These are phyloP conservation scores for Fusarium multiceps DNA, from an alignment of 2,329 filamentous ascomycete species.

Conservation along the genomic window DNA sequence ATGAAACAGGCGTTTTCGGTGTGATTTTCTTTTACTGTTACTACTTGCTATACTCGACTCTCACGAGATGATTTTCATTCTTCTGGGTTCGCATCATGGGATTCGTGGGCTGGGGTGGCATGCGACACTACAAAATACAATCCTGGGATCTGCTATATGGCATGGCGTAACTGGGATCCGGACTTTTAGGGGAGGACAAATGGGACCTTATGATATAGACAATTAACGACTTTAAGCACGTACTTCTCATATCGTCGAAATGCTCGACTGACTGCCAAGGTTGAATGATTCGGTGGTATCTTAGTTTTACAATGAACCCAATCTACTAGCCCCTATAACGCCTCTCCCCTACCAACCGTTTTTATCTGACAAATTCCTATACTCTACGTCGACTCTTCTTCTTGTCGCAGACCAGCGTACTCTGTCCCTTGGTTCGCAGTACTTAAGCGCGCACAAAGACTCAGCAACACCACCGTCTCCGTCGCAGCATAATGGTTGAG, in stretches of 20 bases:
- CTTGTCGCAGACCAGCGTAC: conserved; percentile 68
- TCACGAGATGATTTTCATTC: conserved; percentile 43
- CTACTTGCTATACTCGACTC: conserved; percentile 45
- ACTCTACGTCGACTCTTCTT: conserved; percentile 60
- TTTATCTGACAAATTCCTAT: background rate
- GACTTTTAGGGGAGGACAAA: conserved; percentile 8
- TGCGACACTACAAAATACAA: conserved; percentile 39
- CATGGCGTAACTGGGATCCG: conserved; percentile 17
- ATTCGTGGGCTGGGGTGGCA: conserved; percentile 27
- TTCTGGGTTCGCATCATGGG: conserved; percentile 32
- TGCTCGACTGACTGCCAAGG: background rate
- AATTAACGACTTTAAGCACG: conserved; percentile 14
- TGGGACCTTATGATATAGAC: conserved; percentile 28
- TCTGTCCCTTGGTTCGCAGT: conserved; percentile 82
- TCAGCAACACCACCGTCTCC: conserved; percentile 93
- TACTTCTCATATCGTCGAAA: background rate
- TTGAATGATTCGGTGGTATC: conserved; percentile 44
- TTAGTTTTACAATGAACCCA: conserved; percentile 34
- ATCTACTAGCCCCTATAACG: conserved; percentile 39
- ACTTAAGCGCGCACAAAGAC: conserved; percentile 84
- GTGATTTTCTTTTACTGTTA: background rate
- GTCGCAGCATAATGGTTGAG: conserved; percentile 98
- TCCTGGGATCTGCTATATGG: conserved; percentile 25
- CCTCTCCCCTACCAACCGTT: conserved; percentile 16
- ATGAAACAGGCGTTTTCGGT: conserved; percentile 41